These are phyloP conservation scores for Trichoderma cornu-damae DNA, from an alignment of 2,329 filamentous ascomycete species.

Conservation along the genomic window DNA sequence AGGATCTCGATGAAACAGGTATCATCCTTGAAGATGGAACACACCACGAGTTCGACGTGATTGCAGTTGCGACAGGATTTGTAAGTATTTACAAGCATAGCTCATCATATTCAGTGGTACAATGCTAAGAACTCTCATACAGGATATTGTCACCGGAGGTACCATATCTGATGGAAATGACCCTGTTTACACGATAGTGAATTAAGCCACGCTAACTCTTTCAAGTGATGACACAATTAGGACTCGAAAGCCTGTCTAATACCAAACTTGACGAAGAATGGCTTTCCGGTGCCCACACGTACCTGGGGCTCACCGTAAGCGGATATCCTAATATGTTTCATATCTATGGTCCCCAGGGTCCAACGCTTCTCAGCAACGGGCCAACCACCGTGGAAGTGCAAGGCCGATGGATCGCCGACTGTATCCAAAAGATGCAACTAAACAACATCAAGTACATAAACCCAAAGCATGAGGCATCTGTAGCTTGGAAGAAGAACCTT, in stretches of 20 bases:
- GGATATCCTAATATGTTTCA: constrained; percentile 49
- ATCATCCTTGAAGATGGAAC: constrained; percentile 38
- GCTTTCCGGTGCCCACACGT: constrained; percentile 38
- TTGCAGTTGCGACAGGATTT: constrained; percentile 44
- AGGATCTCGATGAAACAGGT: constrained; percentile 39
- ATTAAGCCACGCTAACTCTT: not conserved
- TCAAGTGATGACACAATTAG: constrained; percentile 41
- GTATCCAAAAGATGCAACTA: constrained; percentile 44
- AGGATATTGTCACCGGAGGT: constrained; percentile 14
- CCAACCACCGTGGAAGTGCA: constrained; percentile 52
- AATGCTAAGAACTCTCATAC: not conserved
- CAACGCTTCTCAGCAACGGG: constrained; percentile 52
- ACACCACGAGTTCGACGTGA: constrained; percentile 40
- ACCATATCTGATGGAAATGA: not conserved
- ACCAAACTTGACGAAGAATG: constrained; percentile 40
- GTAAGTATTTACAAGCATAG: constrained; percentile 28
- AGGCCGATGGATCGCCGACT: constrained; percentile 50
- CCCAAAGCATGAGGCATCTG: constrained; percentile 40
- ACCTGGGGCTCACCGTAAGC: constrained; percentile 40
- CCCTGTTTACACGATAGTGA: not conserved
- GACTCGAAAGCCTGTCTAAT: constrained; percentile 38
- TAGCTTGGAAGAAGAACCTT: constrained; percentile 47
- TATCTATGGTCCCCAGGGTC: constrained; percentile 52
- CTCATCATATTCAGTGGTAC: too few species aligned
- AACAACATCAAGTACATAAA: constrained; percentile 48